Percentiles rank a stretch among this genome's conserved stretches.
Evolutionary conservation across 345 rosid genomes (phyloP).

Genomic region (Murraya paniculata): DNA sequence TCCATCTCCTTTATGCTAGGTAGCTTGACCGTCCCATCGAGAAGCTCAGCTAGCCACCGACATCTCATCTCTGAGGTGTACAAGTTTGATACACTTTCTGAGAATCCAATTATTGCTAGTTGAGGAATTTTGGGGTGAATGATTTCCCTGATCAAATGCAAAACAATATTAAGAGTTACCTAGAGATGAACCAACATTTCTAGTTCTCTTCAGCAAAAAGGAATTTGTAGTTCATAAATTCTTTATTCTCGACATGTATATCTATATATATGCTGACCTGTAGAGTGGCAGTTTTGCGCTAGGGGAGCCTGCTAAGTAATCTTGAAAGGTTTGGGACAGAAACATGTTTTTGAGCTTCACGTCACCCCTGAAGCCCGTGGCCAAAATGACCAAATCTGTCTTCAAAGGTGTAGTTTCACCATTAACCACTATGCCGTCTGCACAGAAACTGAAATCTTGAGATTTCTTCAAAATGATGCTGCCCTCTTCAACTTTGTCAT

Average conservation of each 20-base stretch:
- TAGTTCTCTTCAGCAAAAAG: not conserved
- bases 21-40: slow-evolving; percentile 28
- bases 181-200: not conserved
- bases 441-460: slow-evolving; percentile 23
- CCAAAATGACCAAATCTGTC: slow-evolving; percentile 34
- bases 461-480: slow-evolving; percentile 39
- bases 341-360: slow-evolving; percentile 36
- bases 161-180: not conserved
- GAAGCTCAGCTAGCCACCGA: slow-evolving; percentile 38
- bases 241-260: not conserved
- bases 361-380: slow-evolving; percentile 42
- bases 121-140: slow-evolving; percentile 45
- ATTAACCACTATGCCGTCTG: slow-evolving; percentile 25
- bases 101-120: slow-evolving; percentile 39
- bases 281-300: slow-evolving; percentile 34
- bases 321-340: slow-evolving; percentile 21
- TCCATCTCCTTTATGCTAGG: slow-evolving; percentile 42
- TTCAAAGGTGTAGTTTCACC: slow-evolving; percentile 21
- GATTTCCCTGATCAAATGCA: slow-evolving; percentile 30
- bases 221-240: not conserved
- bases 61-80: slow-evolving; percentile 40
- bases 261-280: slow-evolving; percentile 24
- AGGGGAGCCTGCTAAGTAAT: slow-evolving; percentile 27
- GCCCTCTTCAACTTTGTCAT: slow-evolving; percentile 39
- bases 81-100: slow-evolving; percentile 36